These are phyloP conservation scores for Cryphonectria naterciae DNA, from an alignment of 2,329 filamentous ascomycete species.

Conservation along the genomic window DNA sequence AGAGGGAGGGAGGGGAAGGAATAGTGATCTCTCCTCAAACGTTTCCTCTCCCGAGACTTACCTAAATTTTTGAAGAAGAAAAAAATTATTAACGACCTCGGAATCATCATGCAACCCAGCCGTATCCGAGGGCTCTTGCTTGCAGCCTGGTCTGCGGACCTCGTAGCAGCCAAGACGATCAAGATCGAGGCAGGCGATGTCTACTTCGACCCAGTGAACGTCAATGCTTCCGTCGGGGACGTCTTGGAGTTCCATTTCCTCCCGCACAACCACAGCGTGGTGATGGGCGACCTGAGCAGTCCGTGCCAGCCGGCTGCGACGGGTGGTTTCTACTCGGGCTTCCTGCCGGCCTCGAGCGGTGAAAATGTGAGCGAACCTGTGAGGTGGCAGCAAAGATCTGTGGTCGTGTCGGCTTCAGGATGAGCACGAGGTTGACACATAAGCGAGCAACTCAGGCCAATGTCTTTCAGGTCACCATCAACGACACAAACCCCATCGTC, in stretches of 20 bases:
- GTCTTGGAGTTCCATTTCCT: conserved; percentile 58
- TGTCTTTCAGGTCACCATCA: conserved; percentile 48
- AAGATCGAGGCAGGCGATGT: conserved; percentile 47
- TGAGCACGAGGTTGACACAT: background rate
- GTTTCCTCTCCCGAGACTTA: background rate
- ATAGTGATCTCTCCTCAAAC: background rate
- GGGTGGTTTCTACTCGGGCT: conserved; percentile 52
- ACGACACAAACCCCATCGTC: conserved; percentile 46
- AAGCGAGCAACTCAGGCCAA: conserved; percentile 31
- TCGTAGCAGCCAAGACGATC: conserved; percentile 33
- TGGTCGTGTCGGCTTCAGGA: background rate
- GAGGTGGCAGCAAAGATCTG: background rate
- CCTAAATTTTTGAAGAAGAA: too few relatives aligned
- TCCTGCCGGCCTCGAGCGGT: conserved; percentile 42
- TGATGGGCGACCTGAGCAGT: conserved; percentile 50
- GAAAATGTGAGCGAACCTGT: conserved; percentile 30
- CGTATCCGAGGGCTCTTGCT: background rate
- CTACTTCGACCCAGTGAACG: conserved; percentile 47
- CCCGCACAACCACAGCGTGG: conserved; percentile 54
- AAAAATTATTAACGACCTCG: background rate
- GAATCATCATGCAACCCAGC: conserved; percentile 2
- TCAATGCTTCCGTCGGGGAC: conserved; percentile 51
- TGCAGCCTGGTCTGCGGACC: conserved; percentile 6
- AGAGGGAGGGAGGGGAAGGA: background rate
- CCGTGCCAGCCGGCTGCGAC: conserved; percentile 49